Evolutionary conservation across 2,329 filamentous ascomycete species (phyloP), one percentile per base, ranked within the genome.

Genomic region (Harringtonia aguacate): DNA sequence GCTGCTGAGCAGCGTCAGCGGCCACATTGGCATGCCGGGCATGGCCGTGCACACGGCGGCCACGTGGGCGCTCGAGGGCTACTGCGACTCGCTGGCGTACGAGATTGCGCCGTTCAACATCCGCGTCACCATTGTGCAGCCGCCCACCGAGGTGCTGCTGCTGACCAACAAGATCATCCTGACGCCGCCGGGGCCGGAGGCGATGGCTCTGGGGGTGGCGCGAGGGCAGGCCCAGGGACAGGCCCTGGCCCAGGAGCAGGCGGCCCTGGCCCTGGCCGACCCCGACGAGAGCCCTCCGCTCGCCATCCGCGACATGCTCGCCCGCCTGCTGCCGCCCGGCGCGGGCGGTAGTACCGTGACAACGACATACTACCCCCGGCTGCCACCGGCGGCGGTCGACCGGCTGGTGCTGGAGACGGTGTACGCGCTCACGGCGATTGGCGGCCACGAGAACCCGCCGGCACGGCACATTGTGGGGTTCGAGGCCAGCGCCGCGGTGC

Each of bases 71-170:
- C 75, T 95, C 30, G 92, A 97, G 64, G 92, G 90, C 17, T 95
- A 92, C 61, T 95, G 89, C 65, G 90, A 97, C 64, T 87, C 86
- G 47, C 73, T 98, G 21, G 89, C 90, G 2, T 98, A 95, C 63
- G 92, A 98, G 64, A 84, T 98, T 50, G 85, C 90, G 1, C 92
- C 92, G 0, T 97, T 97, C 69, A 95, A 95, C 64, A 80, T 97
- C 66, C 94, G 90, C 62, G 78, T 97, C 61, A 95, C 88, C 34
- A 89, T 97, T 52, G 83, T 98, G 36, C 90, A 98, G 68, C 88
- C 89, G 22, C 94, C 88, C 63, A 87, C 95, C 65, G 90, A 97
- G 66, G 86, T 95, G 49, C 80, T 84, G 51, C 80, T 87, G 28
- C 72, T 97, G 46, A 92, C 86, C 24, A 94, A 94, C 64, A 81